These are phyloP conservation scores for Erodium moschatum DNA, from an alignment of 441 rosid genomes.

Conservation along the genomic window DNA sequence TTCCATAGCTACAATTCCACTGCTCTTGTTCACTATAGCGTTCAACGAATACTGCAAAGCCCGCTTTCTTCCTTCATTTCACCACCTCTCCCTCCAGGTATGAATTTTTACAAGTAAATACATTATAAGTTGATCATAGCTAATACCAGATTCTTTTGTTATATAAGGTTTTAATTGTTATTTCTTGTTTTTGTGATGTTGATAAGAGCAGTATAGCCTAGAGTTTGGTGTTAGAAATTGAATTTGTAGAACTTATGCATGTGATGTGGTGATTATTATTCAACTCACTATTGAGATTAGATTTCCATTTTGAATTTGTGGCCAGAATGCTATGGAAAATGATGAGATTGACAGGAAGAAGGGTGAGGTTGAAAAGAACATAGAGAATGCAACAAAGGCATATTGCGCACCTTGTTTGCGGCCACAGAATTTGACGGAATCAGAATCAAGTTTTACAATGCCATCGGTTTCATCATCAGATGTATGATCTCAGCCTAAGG, in stretches of 20 bases:
- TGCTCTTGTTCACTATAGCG: slow-evolving; percentile 51
- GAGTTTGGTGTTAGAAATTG: too few species aligned
- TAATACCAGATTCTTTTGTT: too few species aligned
- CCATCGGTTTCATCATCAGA: slow-evolving; percentile 32
- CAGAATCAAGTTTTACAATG: slow-evolving; percentile 33
- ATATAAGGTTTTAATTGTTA: background rate
- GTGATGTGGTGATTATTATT: background rate
- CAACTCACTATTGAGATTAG: background rate
- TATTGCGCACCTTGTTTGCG: slow-evolving; percentile 47
- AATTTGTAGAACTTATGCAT: too few species aligned
- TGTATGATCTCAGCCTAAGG: too few species aligned
- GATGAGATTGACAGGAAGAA: slow-evolving; percentile 55
- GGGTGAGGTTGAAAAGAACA: slow-evolving; percentile 38
- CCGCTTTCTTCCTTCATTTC: slow-evolving; percentile 75
- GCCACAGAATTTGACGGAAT: slow-evolving; percentile 24
- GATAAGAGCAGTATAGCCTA: too few species aligned
- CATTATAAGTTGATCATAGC: too few species aligned
- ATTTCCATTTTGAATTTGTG: slow-evolving; percentile 5
- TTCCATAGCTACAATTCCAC: slow-evolving; percentile 64
- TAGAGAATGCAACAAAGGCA: slow-evolving; percentile 35
- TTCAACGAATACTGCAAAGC: slow-evolving; percentile 86
- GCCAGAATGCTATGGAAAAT: slow-evolving; percentile 54
- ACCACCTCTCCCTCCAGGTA: slow-evolving; percentile 51
- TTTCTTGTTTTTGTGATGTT: too few species aligned
- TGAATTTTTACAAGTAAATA: too few species aligned